Evolutionary conservation across 345 rosid genomes (phyloP), one percentile per base, ranked within the genome.

Genomic region (Brassica carinata): DNA sequence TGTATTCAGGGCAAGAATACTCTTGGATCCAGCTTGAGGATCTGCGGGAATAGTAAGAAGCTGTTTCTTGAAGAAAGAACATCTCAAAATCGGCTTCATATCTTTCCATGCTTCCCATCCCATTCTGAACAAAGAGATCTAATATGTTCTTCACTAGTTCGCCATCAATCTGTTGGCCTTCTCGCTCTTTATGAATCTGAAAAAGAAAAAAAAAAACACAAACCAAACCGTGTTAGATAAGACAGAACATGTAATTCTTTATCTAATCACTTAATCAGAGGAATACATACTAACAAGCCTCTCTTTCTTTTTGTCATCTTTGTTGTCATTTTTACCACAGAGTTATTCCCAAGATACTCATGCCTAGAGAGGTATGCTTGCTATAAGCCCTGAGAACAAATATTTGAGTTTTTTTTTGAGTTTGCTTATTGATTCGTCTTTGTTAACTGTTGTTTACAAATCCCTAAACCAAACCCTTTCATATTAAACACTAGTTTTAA

Each of bases 271-370:
- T n/a, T n/a, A n/a, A n/a, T n/a, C n/a, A n/a, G n/a, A n/a, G n/a
- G n/a, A n/a, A n/a, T n/a, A n/a, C n/a, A n/a, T n/a, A n/a, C n/a
- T n/a, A n/a, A n/a, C n/a, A n/a, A n/a, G n/a, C n/a, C n/a, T n/a
- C n/a, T n/a, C n/a, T n/a, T n/a, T 51, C 14, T 2, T 14, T 14
- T 48, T 5, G 1, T 53, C 40, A 7, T 67, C 11, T 73, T 48
- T 71, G 63, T 72, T 75, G 13, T 48, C 13, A 51, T 71, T 69
- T 45, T 11, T 13, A 29, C 81, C 74, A 87, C 93, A 96, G 99
- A 82, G 98, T 96, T 84, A 94, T 96, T 85, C 99, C 99, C 87
- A 94, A 94, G 97, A 94, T 97, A 86, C 95, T 96, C 89, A 94
- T 93, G 99, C 99, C 97, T 87, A 95, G 94, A 92, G 98, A 96